Conservation (phyloP, 2,329 filamentous ascomycete genomes). For the Lecanicillium sp. region DNA sequence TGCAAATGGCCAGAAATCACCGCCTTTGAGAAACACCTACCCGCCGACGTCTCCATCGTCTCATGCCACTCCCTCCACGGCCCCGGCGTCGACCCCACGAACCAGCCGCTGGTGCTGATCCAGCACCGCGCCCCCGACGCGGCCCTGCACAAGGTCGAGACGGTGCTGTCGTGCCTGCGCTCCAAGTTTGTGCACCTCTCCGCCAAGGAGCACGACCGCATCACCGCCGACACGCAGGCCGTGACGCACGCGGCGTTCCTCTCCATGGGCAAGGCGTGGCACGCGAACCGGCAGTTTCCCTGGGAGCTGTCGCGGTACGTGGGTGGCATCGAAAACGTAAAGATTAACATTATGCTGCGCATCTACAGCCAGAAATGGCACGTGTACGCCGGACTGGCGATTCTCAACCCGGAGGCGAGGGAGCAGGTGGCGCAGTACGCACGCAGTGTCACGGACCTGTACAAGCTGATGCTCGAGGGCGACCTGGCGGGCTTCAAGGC, state of each 20-base stretch:
- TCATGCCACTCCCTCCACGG: conserved; percentile 96
- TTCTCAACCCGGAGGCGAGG: conserved; percentile 88
- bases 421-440: conserved; percentile 94
- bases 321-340: conserved; percentile 97
- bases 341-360: conserved; percentile 94
- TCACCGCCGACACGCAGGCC: conserved; percentile 96
- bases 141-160: conserved; percentile 70
- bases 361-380: conserved; percentile 99
- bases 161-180: conserved; percentile 72
- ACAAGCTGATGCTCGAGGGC: conserved; percentile 92
- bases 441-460: conserved; percentile 83
- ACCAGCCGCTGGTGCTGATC: conserved; percentile 89
- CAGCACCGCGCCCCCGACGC: conserved; percentile 78
- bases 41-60: conserved; percentile 82
- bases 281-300: conserved; percentile 88
- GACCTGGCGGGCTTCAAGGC: conserved; percentile 64
- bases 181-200: conserved; percentile 85
- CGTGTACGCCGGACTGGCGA: conserved; percentile 94
- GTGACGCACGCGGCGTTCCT: conserved; percentile 97
- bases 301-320: conserved; percentile 96
- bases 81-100: conserved; percentile 77
- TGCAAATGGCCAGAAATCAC: conserved; percentile 96
- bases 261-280: conserved; percentile 97
- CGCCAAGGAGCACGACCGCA: conserved; percentile 84
- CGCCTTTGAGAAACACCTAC: conserved; percentile 85